phyloP scores from a whole-genome alignment of 768 basidiomycete species.

The Leccinum barrowsii region DNA sequence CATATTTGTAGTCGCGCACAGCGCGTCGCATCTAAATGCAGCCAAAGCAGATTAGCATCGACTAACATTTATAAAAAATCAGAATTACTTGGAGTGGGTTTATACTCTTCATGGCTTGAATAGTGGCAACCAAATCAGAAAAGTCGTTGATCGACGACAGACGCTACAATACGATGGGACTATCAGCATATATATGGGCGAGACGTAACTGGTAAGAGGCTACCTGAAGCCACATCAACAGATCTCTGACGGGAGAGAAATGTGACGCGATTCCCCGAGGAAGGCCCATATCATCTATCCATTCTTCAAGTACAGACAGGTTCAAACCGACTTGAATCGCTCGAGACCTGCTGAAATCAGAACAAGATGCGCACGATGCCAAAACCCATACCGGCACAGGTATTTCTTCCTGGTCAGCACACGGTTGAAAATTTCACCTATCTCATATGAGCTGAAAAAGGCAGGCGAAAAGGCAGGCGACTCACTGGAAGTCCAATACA shows the following conservation, averaged over 20 bases:
- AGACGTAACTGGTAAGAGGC: neutral
- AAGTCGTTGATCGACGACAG: conserved; percentile 87
- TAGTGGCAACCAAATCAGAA: conserved; percentile 81
- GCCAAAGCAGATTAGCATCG: neutral
- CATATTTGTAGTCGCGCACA: conserved; percentile 89
- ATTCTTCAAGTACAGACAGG: conserved; percentile 81
- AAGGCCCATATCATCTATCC: conserved; percentile 79
- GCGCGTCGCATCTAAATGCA: conserved; percentile 79
- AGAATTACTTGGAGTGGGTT: conserved; percentile 82
- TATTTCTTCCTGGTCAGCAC: conserved; percentile 91
- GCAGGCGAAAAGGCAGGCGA: conserved; percentile 5
- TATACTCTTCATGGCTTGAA: conserved; percentile 80
- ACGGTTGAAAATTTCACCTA: conserved; percentile 84
- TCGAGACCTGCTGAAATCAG: conserved; percentile 49
- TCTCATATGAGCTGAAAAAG: conserved; percentile 9
- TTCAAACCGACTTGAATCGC: conserved; percentile 91
- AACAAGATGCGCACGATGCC: neutral
- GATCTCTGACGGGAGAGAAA: conserved; percentile 78
- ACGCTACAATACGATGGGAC: conserved; percentile 44
- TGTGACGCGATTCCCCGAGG: conserved; percentile 78
- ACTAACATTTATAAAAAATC: neutral
- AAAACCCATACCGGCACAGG: conserved; percentile 67
- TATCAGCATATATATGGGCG: conserved; percentile 1
- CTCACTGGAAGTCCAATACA: conserved; percentile 96
- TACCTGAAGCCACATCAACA: conserved; percentile 85